Evolutionary conservation across 78 protist species (phyloP).

Genomic region (Cavenderia fasciculata): DNA sequence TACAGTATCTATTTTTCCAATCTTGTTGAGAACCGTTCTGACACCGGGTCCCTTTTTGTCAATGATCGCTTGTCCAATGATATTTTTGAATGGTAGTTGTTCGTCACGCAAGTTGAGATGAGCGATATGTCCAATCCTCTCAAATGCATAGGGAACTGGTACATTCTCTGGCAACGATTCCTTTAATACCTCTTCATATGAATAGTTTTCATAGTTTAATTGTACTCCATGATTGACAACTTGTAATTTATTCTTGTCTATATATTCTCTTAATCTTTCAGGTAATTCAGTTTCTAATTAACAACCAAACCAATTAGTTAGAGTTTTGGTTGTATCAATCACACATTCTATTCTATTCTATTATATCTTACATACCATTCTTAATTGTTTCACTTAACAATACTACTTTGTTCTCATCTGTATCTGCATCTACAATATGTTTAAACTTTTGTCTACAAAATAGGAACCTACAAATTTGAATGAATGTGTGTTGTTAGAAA

Average conservation of each 20-base stretch:
- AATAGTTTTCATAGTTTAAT: constrained; percentile 61
- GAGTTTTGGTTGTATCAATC: background rate
- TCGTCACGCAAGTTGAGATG: constrained; percentile 94
- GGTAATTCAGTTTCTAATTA: constrained; percentile 33
- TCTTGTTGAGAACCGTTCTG: constrained; percentile 95
- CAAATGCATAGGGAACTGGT: constrained; percentile 87
- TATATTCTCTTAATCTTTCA: constrained; percentile 23
- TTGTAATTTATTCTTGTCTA: constrained; percentile 20
- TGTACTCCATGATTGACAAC: constrained; percentile 22
- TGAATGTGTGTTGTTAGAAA: no score
- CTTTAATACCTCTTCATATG: constrained; percentile 64
- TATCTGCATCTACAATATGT: constrained; percentile 16
- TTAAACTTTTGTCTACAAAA: constrained; percentile 1
- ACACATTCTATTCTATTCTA: background rate
- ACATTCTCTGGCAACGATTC: constrained; percentile 71
- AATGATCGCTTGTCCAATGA: constrained; percentile 93
- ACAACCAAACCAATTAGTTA: background rate
- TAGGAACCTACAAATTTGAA: constrained; percentile 13
- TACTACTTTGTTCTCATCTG: constrained; percentile 28
- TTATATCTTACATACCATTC: constrained; percentile 8
- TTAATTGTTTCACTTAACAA: constrained; percentile 13
- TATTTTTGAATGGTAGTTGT: constrained; percentile 84
- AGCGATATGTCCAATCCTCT: constrained; percentile 95
- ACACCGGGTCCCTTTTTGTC: constrained; percentile 79
- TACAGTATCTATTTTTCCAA: constrained; percentile 81